Percentiles rank a stretch among this genome's conserved stretches.
Conservation (phyloP, 73 alveolate genomes). For the Effrenium voratum region DNA sequence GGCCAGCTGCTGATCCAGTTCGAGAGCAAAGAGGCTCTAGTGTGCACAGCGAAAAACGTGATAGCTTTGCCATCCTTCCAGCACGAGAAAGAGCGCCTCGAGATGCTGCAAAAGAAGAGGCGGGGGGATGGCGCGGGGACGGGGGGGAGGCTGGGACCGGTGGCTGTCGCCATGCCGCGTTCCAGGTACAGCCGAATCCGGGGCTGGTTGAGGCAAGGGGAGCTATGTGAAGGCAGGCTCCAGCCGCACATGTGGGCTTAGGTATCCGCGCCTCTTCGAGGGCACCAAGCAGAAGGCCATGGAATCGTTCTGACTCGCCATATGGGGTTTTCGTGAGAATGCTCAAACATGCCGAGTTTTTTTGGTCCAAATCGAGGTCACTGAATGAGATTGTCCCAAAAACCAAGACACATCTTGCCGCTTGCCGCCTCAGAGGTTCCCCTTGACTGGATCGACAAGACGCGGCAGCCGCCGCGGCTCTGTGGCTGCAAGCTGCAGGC, state of each 20-base stretch:
- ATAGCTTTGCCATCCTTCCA: background rate
- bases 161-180: background rate
- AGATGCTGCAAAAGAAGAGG: conserved; percentile 60
- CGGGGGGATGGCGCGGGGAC: too few relatives aligned
- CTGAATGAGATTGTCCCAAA: too few relatives aligned
- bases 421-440: conserved; percentile 17
- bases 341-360: too few relatives aligned
- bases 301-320: background rate
- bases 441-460: background rate
- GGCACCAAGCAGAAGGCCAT: conserved; percentile 59
- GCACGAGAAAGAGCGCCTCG: conserved; percentile 86
- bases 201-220: conserved; percentile 48
- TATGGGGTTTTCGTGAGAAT: too few relatives aligned
- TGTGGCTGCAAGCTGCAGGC: conserved; percentile 70
- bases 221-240: background rate
- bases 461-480: conserved; percentile 46
- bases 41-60: background rate
- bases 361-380: too few relatives aligned
- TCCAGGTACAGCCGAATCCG: conserved; percentile 24
- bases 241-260: background rate
- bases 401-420: too few relatives aligned
- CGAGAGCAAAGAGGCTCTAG: conserved; percentile 62
- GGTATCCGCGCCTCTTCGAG: conserved; percentile 76
- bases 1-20: conserved; percentile 15
- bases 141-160: too few relatives aligned